These are phyloP conservation scores for Macrolepiota fuliginosa DNA, from an alignment of 768 basidiomycete genomes.

Conservation along the genomic window DNA sequence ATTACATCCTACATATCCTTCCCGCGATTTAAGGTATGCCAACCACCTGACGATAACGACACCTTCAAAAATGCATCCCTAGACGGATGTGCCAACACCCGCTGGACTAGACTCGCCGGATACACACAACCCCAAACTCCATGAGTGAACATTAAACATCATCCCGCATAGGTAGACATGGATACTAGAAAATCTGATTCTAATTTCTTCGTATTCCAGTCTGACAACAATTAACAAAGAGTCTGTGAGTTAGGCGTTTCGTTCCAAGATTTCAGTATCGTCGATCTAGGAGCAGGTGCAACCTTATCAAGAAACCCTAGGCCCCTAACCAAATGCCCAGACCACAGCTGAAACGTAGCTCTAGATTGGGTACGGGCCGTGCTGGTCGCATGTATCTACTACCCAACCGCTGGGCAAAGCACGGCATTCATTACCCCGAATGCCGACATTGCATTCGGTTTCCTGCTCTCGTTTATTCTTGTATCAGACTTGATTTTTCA, in stretches of 20 bases:
- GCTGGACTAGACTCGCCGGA: no score
- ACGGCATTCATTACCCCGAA: slow-evolving; percentile 52
- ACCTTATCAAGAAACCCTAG: slow-evolving; percentile 50
- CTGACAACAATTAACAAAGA: slow-evolving; percentile 12
- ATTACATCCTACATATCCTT: no score
- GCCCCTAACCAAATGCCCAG: slow-evolving; percentile 47
- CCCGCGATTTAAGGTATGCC: no score
- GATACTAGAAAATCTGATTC: no score
- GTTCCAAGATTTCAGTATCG: slow-evolving; percentile 50
- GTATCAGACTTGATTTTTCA: neutral
- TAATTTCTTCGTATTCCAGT: no score
- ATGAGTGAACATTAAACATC: no score
- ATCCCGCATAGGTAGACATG: no score
- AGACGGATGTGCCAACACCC: no score
- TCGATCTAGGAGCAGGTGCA: slow-evolving; percentile 42
- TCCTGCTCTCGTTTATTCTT: slow-evolving; percentile 42
- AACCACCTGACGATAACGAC: no score
- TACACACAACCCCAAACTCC: no score
- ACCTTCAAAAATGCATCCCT: no score
- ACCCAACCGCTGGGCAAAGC: slow-evolving; percentile 20
- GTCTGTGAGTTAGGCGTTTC: slow-evolving; percentile 45
- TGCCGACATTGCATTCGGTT: slow-evolving; percentile 52
- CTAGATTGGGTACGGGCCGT: no score
- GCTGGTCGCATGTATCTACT: slow-evolving; percentile 13
- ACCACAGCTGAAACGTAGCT: slow-evolving; percentile 26